Evolutionary conservation across 805 yeast genomes (phyloP), one percentile per base, ranked within the genome.

Genomic region (Pichia heedii): DNA sequence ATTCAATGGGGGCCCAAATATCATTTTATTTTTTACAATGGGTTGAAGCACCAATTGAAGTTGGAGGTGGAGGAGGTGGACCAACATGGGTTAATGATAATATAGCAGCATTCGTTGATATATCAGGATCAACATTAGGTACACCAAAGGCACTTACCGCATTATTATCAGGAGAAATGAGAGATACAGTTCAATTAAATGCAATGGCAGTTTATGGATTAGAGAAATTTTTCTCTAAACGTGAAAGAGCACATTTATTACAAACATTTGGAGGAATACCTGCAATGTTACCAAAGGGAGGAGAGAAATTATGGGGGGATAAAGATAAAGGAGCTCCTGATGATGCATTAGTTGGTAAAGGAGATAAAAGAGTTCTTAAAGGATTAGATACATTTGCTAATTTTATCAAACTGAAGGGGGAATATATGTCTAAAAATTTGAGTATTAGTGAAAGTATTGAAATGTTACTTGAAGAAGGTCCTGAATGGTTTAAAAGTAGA

Each of bases 211-310:
- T 90, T 50, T 87, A 85, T 56, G 98, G 97, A 1, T 71, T 93
- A 44, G 98, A 93, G 58, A 87, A 85, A 65, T 93, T 93, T 63
- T 88, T 93, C 62, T 82, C 93, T 41, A 75, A 95, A 58, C 75
- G 77, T 48, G 98, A 90, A 64, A 75, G 98, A 52, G 77, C 87
- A 7, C 94, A 86, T 49, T 71, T 93, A 83, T 59, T 88, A 39
- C 72, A 87, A 49, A 71, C 90, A 1, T 90, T 86, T 71, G 96
- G 95, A n/a, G 97, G 97, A 12, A 70, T 93, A 38, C 88, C 97
- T 15, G 77, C 93, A 44, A 93, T 93, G 98, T 57, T 93, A 24
- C 98, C 98, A 19, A 93, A 90, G 61, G 98, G 98, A 36, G 97
- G 97, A 3, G 81, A 79, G 32, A 57, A 77, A 5, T 75, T 93